These are phyloP conservation scores for Coemansia sp. DNA, from an alignment of 192 early-diverging fungal species.

Conservation along the genomic window DNA sequence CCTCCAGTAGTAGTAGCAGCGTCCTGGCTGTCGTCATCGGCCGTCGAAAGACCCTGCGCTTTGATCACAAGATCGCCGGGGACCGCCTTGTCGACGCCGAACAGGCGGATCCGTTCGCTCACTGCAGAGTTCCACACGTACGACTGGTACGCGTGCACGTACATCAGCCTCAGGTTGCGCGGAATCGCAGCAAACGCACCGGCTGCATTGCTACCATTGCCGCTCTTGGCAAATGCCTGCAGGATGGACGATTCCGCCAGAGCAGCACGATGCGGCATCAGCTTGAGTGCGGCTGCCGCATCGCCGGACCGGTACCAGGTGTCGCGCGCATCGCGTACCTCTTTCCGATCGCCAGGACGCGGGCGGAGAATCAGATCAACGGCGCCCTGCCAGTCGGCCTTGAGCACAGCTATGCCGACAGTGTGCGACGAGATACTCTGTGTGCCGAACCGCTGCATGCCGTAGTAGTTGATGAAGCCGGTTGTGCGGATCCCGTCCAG, in stretches of 20 bases:
- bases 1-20: too few relatives aligned
- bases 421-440: conserved; percentile 75
- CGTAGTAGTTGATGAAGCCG: conserved; percentile 98
- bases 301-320: conserved; percentile 68
- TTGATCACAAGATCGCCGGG: conserved; percentile 83
- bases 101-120: conserved; percentile 67
- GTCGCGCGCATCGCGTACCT: conserved; percentile 63
- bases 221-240: conserved; percentile 54
- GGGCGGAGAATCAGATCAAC: conserved; percentile 79
- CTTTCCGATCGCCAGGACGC: conserved; percentile 71
- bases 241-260: conserved; percentile 77
- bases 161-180: conserved; percentile 84
- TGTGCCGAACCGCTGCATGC: conserved; percentile 98
- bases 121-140: conserved; percentile 90
- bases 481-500: conserved; percentile 64
- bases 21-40: too few relatives aligned
- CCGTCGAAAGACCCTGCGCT: conserved; percentile 1
- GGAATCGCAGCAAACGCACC: conserved; percentile 76
- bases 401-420: conserved; percentile 75
- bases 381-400: conserved; percentile 69
- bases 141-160: conserved; percentile 96
- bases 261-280: conserved; percentile 64
- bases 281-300: conserved; percentile 58
- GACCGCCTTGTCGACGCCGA: conserved; percentile 64
- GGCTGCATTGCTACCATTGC: conserved; percentile 49